Base-by-base conservation (phyloP, 768 basidiomycete species). In the Gymnopilus dilepis region DNA sequence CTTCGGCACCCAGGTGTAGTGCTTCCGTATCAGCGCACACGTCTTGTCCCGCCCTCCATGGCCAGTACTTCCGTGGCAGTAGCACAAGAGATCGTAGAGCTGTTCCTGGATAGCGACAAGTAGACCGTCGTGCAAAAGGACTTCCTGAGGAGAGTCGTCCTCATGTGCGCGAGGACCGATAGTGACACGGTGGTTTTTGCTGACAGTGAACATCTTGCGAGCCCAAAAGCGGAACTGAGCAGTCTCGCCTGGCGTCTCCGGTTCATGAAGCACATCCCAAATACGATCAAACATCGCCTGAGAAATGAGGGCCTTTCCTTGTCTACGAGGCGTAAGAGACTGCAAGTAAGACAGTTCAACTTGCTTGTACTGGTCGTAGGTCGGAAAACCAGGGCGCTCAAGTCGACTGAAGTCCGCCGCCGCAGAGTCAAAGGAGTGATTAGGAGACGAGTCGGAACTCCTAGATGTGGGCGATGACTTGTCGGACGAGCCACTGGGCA, bases 21-120 rank as follows among this genome's bases (percentile, higher is more conserved):
- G 83, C 61, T 84, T 77, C 50, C 89, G 80, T 38, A 94, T 82
- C 58, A 86, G 78, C 2, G 82, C 79, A 59, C 84, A 85, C 0
- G 93, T 95, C 78, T 86, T 90, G 74, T 95, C 93, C 21, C 92
- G 85, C 26, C 92, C 92, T 13, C 86, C 90, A 68, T 94, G 92
- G 9, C 82, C 78, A 54, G 82, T 77, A 48, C 81, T 80, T 13
- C 80, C 83, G 65, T 94, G 93, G 64, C 86, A 89, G 65, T 88
- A 87, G 65, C 87, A 89, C 41, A 95, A 78, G 40, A 94, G 80
- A 66, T 89, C 87, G 69, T 92, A 94, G 30, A 94, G 83, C 67
- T 92, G 88, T 64, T 92, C 91, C 72, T 83, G 84, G 57, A 92
- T 78, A 11, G 92, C 92, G 5, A 94, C 89, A 3, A 91, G 86